Evolutionary conservation across 202 grass and related monocot genomes (phyloP).

Genomic region (Zoysia matrella): DNA sequence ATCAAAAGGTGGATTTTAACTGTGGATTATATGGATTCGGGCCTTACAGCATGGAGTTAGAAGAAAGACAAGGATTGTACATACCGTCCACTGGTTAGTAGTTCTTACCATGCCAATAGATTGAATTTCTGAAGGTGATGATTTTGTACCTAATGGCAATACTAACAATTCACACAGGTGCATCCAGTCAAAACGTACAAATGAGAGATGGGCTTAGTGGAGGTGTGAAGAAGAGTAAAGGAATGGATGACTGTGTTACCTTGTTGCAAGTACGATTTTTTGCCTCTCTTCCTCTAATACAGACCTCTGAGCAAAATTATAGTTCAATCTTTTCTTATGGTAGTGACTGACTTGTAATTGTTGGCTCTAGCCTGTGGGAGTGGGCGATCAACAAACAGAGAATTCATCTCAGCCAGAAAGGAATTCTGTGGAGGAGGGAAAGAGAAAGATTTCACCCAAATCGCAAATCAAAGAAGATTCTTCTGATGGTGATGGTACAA

Average conservation of each 20-base stretch:
- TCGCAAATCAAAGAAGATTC: conserved; percentile 64
- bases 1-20: conserved; percentile 63
- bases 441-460: conserved; percentile 51
- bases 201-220: conserved; percentile 58
- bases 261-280: conserved; percentile 52
- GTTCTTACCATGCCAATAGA: background rate
- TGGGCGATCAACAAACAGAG: conserved; percentile 56
- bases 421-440: conserved; percentile 53
- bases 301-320: background rate
- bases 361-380: conserved; percentile 42
- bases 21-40: conserved; percentile 54
- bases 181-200: conserved; percentile 51
- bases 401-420: conserved; percentile 53
- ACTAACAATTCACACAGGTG: conserved; percentile 7
- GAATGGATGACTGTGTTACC: conserved; percentile 34
- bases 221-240: conserved; percentile 69
- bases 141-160: conserved; percentile 37
- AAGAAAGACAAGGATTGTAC: conserved; percentile 50
- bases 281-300: conserved; percentile 14
- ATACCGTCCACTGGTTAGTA: conserved; percentile 58
- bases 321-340: conserved; percentile 27
- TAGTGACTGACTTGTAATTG: conserved; percentile 16
- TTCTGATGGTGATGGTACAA: conserved; percentile 65
- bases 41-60: conserved; percentile 54
- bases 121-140: background rate